Base-by-base conservation (phyloP, 495 filamentous ascomycete species). In the Darksidea phi region DNA sequence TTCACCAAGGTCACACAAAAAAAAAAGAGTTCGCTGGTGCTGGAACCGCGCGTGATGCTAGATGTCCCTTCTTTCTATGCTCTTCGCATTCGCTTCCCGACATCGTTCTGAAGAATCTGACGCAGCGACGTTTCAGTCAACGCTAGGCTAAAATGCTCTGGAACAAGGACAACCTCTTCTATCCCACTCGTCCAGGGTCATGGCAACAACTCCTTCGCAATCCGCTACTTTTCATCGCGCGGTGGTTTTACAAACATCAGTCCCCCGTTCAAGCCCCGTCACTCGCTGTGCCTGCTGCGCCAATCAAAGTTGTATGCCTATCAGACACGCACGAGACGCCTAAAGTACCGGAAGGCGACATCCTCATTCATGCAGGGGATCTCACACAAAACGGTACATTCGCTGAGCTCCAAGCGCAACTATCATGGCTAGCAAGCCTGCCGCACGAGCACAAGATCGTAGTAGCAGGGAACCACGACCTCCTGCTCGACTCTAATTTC, bases 311-410 rank as follows among this genome's bases (percentile, higher is more conserved):
- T 21, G 86, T 96, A 48, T 94, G 88, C 70, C 84, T 96, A 37
- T 93, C 90, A 0, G 92, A 97, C 73, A 95, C 91, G 6, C 92
- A 97, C 71, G 74, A 80, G 21, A 78, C 83, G 24, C 70, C 80
- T 18, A 76, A 79, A 23, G 73, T 95, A 0, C 88, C 90, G 0
- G 74, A 82, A 25, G 92, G 90, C 21, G 92, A 96, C 64, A 75
- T 96, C 20, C 77, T 97, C 11, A 88, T 97, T 48, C 91, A 96
- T 67, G 88, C 89, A 12, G 92, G 92, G 7, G 92, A 97, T 71
- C 75, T 96, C 57, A 82, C 83, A 49, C 86, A 88, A 53, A 78
- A 79, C 28, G 92, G 92, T 48, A 86, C 81, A 13, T 76, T 79
- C 8, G 76, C 78, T 12, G 86, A 89, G 54, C 85, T 97, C 43